phyloP scores from a whole-genome alignment of 139 green algal species.

The Haematococcus lacustris region DNA sequence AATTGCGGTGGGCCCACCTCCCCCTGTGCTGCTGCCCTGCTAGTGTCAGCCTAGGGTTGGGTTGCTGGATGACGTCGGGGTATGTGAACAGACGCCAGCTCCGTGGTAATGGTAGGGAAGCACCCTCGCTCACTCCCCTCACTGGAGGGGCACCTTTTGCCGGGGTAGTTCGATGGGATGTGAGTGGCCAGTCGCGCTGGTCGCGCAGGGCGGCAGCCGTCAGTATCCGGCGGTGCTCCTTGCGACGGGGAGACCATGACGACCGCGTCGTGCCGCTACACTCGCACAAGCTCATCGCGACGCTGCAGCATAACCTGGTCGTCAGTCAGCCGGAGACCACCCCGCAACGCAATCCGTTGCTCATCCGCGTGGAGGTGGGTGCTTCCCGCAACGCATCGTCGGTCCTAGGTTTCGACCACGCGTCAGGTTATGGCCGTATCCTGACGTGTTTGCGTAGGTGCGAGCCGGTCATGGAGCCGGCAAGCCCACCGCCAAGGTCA shows the following conservation, averaged over 20 bases:
- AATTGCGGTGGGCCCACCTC: neutral
- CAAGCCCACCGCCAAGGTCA: constrained; percentile 86
- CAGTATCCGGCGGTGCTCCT: constrained; percentile 23
- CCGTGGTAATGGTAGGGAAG: neutral
- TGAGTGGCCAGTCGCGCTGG: neutral
- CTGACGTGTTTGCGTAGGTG: constrained; percentile 68
- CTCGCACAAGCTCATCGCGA: constrained; percentile 73
- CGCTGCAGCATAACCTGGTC: constrained; percentile 70
- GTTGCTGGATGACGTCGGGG: neutral
- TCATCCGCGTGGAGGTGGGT: constrained; percentile 72
- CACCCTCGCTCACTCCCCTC: too few species aligned
- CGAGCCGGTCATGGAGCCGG: constrained; percentile 70
- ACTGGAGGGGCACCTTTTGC: neutral
- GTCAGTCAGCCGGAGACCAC: constrained; percentile 8
- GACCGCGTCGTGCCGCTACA: constrained; percentile 86
- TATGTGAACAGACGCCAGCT: neutral
- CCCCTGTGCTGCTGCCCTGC: too few species aligned
- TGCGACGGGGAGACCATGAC: constrained; percentile 53
- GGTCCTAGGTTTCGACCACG: neutral
- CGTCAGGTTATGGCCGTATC: neutral
- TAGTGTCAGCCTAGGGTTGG: neutral
- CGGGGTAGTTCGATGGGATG: neutral
- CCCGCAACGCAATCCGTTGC: constrained; percentile 77
- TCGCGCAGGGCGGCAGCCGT: constrained; percentile 11
- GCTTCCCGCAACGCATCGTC: neutral